Conservation (phyloP, 78 protist genomes). For the Dictyostelium purpureum region DNA sequence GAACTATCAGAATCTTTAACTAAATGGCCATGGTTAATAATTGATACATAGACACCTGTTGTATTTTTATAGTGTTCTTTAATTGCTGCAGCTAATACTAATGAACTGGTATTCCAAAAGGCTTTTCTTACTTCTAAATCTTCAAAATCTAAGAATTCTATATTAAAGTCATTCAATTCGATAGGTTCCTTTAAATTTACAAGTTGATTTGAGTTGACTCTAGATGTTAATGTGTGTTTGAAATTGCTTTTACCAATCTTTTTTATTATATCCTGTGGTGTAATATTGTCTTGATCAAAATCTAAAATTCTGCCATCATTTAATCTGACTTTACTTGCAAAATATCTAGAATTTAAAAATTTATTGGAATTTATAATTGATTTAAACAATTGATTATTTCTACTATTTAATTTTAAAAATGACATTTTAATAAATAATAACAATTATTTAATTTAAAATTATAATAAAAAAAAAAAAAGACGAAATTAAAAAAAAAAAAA, state of each 20-base stretch:
- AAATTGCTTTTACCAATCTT: not conserved
- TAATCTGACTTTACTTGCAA: not conserved
- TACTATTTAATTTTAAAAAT: not conserved
- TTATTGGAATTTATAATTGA: not conserved
- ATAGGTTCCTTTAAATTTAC: not conserved
- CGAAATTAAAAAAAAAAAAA: too few relatives aligned
- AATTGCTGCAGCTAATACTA: constrained; percentile 6
- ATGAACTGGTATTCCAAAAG: constrained; percentile 33
- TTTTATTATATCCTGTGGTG: not conserved
- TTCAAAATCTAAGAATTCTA: constrained; percentile 61
- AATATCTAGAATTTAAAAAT: not conserved
- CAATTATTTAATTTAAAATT: too few relatives aligned
- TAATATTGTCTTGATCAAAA: not conserved
- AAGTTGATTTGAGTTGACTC: not conserved
- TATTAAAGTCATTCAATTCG: not conserved
- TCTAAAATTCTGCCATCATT: not conserved
- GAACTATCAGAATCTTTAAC: not conserved
- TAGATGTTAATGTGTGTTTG: not conserved
- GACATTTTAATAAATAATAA: too few relatives aligned
- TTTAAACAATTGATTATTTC: not conserved
- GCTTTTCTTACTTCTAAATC: constrained; percentile 26
- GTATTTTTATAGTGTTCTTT: not conserved
- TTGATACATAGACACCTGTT: not conserved
- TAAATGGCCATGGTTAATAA: not conserved
- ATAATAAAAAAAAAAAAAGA: too few relatives aligned